phyloP scores from a whole-genome alignment of 2,329 filamentous ascomycete genomes.

The Dactylonectria estremocensis region DNA sequence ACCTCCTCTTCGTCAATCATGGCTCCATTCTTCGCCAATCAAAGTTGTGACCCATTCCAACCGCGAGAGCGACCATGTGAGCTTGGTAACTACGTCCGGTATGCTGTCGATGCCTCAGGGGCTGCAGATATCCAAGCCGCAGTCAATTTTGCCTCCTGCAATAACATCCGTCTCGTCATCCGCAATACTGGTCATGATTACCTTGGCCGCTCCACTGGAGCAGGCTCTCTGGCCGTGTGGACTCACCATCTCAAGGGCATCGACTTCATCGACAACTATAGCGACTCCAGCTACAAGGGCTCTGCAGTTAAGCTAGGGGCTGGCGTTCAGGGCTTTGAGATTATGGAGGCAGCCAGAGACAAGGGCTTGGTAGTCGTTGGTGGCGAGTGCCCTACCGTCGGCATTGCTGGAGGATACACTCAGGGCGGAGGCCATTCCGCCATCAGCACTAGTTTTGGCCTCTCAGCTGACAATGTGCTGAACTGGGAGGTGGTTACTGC shows the following conservation, averaged over 20 bases:
- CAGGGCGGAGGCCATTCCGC: slow-evolving; percentile 71
- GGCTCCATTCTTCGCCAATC: slow-evolving; percentile 56
- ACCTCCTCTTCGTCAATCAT: slow-evolving; percentile 56
- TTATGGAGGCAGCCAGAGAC: slow-evolving; percentile 60
- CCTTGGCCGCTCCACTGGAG: slow-evolving; percentile 55
- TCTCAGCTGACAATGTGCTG: slow-evolving; percentile 72
- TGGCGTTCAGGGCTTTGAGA: slow-evolving; percentile 61
- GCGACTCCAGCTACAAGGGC: slow-evolving; percentile 62
- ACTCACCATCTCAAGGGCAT: slow-evolving; percentile 59
- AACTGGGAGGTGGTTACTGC: slow-evolving; percentile 69
- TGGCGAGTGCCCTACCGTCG: neutral
- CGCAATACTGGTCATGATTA: slow-evolving; percentile 54
- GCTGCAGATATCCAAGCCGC: slow-evolving; percentile 51
- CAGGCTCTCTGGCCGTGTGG: slow-evolving; percentile 56
- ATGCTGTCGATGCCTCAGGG: slow-evolving; percentile 54
- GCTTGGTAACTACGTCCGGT: slow-evolving; percentile 60
- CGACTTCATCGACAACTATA: slow-evolving; percentile 57
- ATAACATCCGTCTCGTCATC: slow-evolving; percentile 56
- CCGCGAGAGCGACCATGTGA: slow-evolving; percentile 57
- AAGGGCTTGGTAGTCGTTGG: slow-evolving; percentile 69
- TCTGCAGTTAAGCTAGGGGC: slow-evolving; percentile 67
- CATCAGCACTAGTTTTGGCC: slow-evolving; percentile 66
- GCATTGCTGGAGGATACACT: slow-evolving; percentile 72
- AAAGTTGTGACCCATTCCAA: slow-evolving; percentile 57
- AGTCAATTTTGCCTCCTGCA: slow-evolving; percentile 56